phyloP scores from a whole-genome alignment of 1,139 yeast genomes.

The Nakaseomyces glabratus region DNA sequence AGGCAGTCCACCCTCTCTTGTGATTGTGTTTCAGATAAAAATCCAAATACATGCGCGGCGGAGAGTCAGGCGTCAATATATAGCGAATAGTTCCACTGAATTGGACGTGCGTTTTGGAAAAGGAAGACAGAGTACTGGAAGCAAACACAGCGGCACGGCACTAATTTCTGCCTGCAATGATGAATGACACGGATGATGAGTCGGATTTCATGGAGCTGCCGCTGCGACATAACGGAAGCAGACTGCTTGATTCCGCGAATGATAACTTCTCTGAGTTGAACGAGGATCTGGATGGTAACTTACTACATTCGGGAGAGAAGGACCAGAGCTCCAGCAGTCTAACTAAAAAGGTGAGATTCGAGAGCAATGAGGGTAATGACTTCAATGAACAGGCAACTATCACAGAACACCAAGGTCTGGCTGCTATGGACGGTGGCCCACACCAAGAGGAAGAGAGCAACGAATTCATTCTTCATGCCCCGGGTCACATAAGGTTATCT shows the following conservation, averaged over 20 bases:
- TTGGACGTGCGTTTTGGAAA: no score
- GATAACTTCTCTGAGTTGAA: constrained; percentile 22
- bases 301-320: no score
- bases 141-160: no score
- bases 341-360: constrained; percentile 19
- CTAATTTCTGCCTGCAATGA: no score
- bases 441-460: not conserved
- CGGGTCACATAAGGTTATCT: constrained; percentile 3
- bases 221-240: constrained; percentile 12
- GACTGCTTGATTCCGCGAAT: constrained; percentile 1
- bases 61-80: no score
- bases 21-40: no score
- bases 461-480: constrained; percentile 3
- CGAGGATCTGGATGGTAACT: constrained; percentile 10
- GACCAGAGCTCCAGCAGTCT: constrained; percentile 5
- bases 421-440: not conserved
- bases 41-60: no score
- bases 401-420: not conserved
- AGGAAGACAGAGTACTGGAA: no score
- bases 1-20: no score
- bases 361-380: constrained; percentile 7
- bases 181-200: constrained; percentile 13
- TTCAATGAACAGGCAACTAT: not conserved
- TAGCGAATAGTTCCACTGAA: no score
- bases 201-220: constrained; percentile 23